Percentiles rank a stretch among this genome's conserved stretches.
Conservation (phyloP, 192 early-diverging fungal species). For the Gonapodya sp. region DNA sequence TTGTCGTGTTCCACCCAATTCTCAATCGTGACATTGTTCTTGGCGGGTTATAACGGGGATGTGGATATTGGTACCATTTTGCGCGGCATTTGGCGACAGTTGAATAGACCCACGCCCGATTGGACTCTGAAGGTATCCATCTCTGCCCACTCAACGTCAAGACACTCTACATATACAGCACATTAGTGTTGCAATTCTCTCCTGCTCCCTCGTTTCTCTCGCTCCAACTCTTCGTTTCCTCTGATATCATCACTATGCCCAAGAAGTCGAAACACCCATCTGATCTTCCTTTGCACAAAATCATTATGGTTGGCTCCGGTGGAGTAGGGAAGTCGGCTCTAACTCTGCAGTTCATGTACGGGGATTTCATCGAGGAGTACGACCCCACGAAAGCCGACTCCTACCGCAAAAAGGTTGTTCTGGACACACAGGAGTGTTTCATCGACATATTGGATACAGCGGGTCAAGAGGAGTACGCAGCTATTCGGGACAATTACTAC, state of each 20-base stretch:
- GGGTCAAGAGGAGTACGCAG: constrained; percentile 83
- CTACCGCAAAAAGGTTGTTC: constrained; percentile 73
- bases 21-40: too few relatives aligned
- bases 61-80: too few relatives aligned
- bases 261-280: background rate
- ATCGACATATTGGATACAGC: constrained; percentile 89
- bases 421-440: constrained; percentile 65
- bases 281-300: constrained; percentile 72
- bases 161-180: too few relatives aligned
- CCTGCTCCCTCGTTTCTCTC: too few relatives aligned
- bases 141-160: too few relatives aligned
- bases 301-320: constrained; percentile 86
- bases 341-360: constrained; percentile 84
- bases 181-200: too few relatives aligned
- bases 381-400: constrained; percentile 88
- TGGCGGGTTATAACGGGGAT: too few relatives aligned
- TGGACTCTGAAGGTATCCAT: too few relatives aligned
- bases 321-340: constrained; percentile 85
- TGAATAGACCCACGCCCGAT: too few relatives aligned
- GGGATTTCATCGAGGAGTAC: constrained; percentile 90
- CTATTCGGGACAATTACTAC: constrained; percentile 28
- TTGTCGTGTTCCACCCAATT: too few relatives aligned
- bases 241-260: background rate
- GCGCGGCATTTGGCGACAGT: too few relatives aligned
- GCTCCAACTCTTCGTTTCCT: too few relatives aligned